Evolutionary conservation across 1,284 basidiomycete species (phyloP), one percentile per base, ranked within the genome.

Genomic region (Boletellus sp.): DNA sequence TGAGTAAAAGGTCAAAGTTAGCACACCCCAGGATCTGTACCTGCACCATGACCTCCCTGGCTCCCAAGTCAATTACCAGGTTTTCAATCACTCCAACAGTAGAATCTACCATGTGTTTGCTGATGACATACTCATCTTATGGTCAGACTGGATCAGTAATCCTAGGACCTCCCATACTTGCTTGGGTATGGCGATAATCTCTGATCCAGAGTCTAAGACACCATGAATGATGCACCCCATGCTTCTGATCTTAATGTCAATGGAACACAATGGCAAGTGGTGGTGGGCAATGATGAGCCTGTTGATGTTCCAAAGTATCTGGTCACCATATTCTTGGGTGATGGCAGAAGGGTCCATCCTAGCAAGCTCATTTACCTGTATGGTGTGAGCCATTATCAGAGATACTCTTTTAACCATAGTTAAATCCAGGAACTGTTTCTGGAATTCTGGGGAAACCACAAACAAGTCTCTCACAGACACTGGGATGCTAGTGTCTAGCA

Each of bases 1-100:
- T 21, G 1, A 53, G 35, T 1, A 49, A 10, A 0, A 49, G 5
- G 8, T 53, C 23, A 16, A 53, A 53, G 33, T 53, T 53, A 1
- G 36, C 38, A 0, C 2, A 0, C 0, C 16, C 1, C 0, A 49
- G 1, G 1, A 47, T 11, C 8, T 52, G 41, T 0, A 52, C 41
- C 17, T 52, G 43, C 0, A 52, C 13, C 0, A 1, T 14, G 0
- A 46, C 21, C 9, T 45, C 10, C 0, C 43, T 21, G 0, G 8
- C 4, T 1, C 46, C 19, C 3, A 51, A 40, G 32, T 42, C 19
- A 0, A 51, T 1, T 0, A 2, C 0, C 0, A 48, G 23, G 19
- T 51, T 45, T 8, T 52, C 36, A 0, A 52, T 1, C 0, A 52
- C 23, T 0, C 47, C 21, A 0, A 48, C 0, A 0, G 26, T 51